phyloP scores from a whole-genome alignment of 805 yeast species.

The Blastobotrys robertii region DNA sequence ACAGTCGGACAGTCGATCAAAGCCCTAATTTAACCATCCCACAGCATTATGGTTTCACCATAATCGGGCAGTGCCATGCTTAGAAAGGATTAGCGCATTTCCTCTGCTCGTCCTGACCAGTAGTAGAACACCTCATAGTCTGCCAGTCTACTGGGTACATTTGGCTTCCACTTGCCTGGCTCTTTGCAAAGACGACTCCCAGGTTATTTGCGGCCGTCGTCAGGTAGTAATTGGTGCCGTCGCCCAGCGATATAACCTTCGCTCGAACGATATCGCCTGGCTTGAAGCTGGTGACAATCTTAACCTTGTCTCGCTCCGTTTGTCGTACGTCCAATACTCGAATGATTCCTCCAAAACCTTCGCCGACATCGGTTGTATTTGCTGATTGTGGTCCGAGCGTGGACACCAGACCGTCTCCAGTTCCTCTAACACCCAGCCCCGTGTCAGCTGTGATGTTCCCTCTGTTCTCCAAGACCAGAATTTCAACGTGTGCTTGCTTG shows the following conservation, averaged over 20 bases:
- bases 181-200: conserved; percentile 86
- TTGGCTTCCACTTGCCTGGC: conserved; percentile 52
- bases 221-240: conserved; percentile 82
- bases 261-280: conserved; percentile 95
- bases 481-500: conserved; percentile 71
- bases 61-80: not conserved
- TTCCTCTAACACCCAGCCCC: conserved; percentile 55
- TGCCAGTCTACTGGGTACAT: conserved; percentile 95
- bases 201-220: conserved; percentile 84
- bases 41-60: no score
- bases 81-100: conserved; percentile 86
- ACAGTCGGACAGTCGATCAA: no score
- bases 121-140: conserved; percentile 70
- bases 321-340: conserved; percentile 83
- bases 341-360: conserved; percentile 77
- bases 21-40: no score
- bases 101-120: conserved; percentile 68
- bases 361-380: conserved; percentile 54
- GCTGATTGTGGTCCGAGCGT: conserved; percentile 3
- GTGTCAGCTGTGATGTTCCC: conserved; percentile 48
- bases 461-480: conserved; percentile 54
- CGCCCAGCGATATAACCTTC: conserved; percentile 73
- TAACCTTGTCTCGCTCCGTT: conserved; percentile 82
- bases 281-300: conserved; percentile 63
- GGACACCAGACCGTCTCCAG: conserved; percentile 22